Conservation (phyloP, 345 rosid genomes). For the Combretum micranthum region DNA sequence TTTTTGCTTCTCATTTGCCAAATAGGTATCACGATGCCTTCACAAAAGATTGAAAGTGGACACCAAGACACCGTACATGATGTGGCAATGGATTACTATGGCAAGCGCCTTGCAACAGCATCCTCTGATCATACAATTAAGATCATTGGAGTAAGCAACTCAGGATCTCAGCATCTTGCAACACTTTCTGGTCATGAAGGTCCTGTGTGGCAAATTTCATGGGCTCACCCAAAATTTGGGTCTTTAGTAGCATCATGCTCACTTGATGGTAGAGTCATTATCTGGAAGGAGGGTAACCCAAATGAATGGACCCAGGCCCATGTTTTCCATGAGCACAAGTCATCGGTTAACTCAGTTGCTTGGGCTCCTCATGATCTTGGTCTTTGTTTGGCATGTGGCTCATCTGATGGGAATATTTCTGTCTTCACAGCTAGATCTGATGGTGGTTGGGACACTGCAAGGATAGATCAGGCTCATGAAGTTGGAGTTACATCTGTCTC, state of each 20-base stretch:
- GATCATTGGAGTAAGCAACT: constrained; percentile 27
- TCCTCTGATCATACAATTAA: constrained; percentile 25
- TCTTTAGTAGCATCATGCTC: constrained; percentile 19
- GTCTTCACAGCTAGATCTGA: constrained; percentile 16
- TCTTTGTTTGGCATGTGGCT: constrained; percentile 15
- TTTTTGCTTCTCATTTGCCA: too few species aligned
- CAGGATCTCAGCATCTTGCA: constrained; percentile 22
- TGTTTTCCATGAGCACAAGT: constrained; percentile 14
- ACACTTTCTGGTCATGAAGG: constrained; percentile 15
- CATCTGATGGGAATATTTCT: constrained; percentile 18
- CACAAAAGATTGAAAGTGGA: constrained; percentile 26
- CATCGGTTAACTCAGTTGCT: constrained; percentile 12
- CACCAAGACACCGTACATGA: constrained; percentile 33
- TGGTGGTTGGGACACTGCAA: constrained; percentile 12
- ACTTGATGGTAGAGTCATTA: constrained; percentile 12
- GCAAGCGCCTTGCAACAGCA: constrained; percentile 27
- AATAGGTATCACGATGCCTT: constrained; percentile 16
- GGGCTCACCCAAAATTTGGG: constrained; percentile 22
- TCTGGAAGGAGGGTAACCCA: constrained; percentile 14
- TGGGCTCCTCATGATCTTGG: constrained; percentile 20
- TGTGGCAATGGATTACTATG: constrained; percentile 33
- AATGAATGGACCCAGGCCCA: constrained; percentile 14
- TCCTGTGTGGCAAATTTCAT: constrained; percentile 17
- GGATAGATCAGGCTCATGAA: constrained; percentile 17
- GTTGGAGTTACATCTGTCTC: constrained; percentile 18